A percentile compares a stretch with the other conserved stretches of the same genome.
These are phyloP conservation scores for Pseudocercospora vitis DNA, from an alignment of 2,329 filamentous ascomycete species.

Conservation along the genomic window DNA sequence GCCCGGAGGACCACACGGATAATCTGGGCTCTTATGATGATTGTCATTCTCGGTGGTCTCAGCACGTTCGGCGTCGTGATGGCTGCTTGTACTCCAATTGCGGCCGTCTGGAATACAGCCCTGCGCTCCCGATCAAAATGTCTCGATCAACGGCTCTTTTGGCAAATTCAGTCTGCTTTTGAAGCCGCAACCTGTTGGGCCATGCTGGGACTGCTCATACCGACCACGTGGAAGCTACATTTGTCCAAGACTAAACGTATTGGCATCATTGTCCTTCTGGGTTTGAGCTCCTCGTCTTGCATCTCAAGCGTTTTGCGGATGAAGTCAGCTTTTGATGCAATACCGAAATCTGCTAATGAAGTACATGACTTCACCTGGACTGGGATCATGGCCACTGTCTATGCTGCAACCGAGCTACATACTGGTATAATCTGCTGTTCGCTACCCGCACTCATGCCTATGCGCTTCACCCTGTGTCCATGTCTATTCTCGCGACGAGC, in stretches of 20 bases:
- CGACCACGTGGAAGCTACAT: conserved; percentile 13
- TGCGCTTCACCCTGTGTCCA: conserved; percentile 11
- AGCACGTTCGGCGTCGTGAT: conserved; percentile 13
- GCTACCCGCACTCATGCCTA: conserved; percentile 8
- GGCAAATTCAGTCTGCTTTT: conserved; percentile 13
- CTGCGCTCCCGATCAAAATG: conserved; percentile 10
- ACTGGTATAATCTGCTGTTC: conserved; percentile 14
- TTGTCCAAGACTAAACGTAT: conserved; percentile 6
- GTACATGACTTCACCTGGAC: conserved; percentile 14
- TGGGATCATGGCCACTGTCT: conserved; percentile 2
- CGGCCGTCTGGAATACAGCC: conserved; percentile 11
- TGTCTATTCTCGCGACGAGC: not conserved
- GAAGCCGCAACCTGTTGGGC: conserved; percentile 12
- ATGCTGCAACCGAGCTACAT: conserved; percentile 7
- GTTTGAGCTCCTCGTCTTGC: conserved; percentile 18
- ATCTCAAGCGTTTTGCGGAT: conserved; percentile 8
- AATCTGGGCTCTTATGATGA: conserved; percentile 13
- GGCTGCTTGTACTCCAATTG: conserved; percentile 10
- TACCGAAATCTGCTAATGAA: conserved; percentile 7
- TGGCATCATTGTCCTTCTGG: conserved; percentile 15
- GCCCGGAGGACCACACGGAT: conserved; percentile 1
- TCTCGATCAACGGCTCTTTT: conserved; percentile 17
- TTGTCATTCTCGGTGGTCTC: conserved; percentile 9
- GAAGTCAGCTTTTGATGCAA: conserved; percentile 13
- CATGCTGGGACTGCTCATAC: conserved; percentile 14